Conservation (phyloP, 495 filamentous ascomycete species). For the Schizothecium vesticola region DNA sequence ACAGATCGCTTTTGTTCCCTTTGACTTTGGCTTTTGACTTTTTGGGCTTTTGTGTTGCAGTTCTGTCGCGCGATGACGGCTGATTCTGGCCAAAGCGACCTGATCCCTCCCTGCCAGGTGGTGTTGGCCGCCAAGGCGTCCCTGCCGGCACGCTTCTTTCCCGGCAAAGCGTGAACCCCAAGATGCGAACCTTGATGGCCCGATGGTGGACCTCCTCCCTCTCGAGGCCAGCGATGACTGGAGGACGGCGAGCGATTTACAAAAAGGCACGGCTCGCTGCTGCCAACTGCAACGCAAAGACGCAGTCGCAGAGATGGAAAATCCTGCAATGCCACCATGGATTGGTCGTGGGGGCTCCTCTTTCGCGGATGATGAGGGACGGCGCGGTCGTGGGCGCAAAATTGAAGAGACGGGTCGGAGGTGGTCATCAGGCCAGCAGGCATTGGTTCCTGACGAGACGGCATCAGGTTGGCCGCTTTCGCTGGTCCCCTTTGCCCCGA, state of each 20-base stretch:
- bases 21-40: neutral
- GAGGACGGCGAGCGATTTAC: neutral
- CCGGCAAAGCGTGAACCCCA: neutral
- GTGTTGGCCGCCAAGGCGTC: neutral
- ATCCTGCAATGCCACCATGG: neutral
- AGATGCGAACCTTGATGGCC: constrained; percentile 20
- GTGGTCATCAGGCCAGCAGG: neutral
- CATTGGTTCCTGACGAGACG: neutral
- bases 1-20: neutral
- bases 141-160: neutral
- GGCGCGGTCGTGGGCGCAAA: neutral
- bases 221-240: neutral
- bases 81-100: neutral
- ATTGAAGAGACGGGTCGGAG: neutral
- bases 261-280: neutral
- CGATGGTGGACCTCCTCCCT: constrained; percentile 12
- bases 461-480: neutral
- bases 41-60: neutral
- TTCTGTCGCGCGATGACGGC: neutral
- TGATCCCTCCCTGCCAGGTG: neutral
- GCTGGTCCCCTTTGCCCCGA: neutral
- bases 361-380: neutral
- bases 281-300: neutral
- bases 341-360: neutral
- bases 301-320: neutral